Percentiles rank a stretch among this genome's conserved stretches.
Conservation (phyloP, 2,329 filamentous ascomycete genomes). For the Aspergillus ibericus region DNA sequence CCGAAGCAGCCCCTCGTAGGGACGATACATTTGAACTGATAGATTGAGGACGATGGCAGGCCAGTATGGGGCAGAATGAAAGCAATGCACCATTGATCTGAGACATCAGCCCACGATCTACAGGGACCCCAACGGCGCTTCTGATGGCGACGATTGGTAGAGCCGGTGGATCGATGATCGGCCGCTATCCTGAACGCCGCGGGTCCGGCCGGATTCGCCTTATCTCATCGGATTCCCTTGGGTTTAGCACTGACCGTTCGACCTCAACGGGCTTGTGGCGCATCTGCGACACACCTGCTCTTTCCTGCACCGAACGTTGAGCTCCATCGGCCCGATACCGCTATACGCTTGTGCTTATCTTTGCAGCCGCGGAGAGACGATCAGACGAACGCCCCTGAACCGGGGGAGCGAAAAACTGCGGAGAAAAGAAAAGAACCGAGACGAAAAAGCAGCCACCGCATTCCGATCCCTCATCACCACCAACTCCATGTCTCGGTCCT, state of each 20-base stretch:
- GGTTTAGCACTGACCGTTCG: constrained; percentile 4
- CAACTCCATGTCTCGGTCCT: constrained; percentile 41
- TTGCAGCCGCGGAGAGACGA: not conserved
- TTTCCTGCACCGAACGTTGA: not conserved
- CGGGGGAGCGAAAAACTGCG: constrained; percentile 7
- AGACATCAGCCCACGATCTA: not conserved
- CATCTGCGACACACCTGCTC: not conserved
- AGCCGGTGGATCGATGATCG: constrained; percentile 20
- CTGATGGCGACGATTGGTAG: constrained; percentile 14
- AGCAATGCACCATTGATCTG: not conserved
- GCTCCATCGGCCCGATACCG: not conserved
- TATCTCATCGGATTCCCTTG: constrained; percentile 15
- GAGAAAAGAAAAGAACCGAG: not conserved
- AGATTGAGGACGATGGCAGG: not conserved
- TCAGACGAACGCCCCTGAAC: constrained; percentile 2
- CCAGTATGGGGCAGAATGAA: not conserved
- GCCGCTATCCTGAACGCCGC: constrained; percentile 23
- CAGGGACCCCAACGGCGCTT: constrained; percentile 4
- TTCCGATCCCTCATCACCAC: constrained; percentile 4
- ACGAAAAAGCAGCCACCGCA: constrained; percentile 8
- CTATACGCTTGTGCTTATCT: not conserved
- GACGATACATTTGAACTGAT: not conserved
- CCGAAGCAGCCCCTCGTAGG: not conserved
- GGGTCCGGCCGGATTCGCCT: constrained; percentile 11
- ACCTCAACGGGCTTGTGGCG: not conserved